These are phyloP conservation scores for Geotrichum cucujoidarum DNA, from an alignment of 1,139 yeast genomes.

Conservation along the genomic window DNA sequence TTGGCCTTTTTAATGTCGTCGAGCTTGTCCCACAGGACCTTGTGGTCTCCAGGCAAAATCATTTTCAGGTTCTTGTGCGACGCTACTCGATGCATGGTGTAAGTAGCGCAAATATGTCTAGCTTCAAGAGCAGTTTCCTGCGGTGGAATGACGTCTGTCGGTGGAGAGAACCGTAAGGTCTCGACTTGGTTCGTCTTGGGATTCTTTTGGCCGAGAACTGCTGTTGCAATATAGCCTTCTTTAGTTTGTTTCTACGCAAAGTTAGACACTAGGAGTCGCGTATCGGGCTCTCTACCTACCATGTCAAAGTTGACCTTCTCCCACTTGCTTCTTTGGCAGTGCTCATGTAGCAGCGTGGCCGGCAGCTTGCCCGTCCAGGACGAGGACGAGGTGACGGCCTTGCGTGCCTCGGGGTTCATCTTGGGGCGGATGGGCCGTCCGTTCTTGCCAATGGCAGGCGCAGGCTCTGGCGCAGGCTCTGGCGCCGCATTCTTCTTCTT, in stretches of 20 bases:
- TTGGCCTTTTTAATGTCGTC: conserved; percentile 45
- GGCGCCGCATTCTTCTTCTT: conserved; percentile 2
- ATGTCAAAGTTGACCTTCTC: conserved; percentile 74
- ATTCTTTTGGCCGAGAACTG: conserved; percentile 62
- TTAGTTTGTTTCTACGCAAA: conserved; percentile 38
- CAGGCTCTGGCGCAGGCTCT: conserved; percentile 1
- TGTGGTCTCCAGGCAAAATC: conserved; percentile 80
- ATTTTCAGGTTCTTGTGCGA: conserved; percentile 77
- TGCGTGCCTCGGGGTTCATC: conserved; percentile 21
- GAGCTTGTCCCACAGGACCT: conserved; percentile 68
- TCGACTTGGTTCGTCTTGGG: conserved; percentile 74
- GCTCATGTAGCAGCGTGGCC: conserved; percentile 77
- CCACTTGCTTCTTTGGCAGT: conserved; percentile 88
- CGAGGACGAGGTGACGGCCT: conserved; percentile 48
- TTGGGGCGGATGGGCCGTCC: neutral
- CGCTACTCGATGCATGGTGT: conserved; percentile 72
- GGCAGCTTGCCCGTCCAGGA: conserved; percentile 97
- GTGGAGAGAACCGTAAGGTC: conserved; percentile 57
- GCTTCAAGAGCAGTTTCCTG: conserved; percentile 85
- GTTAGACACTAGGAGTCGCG: neutral
- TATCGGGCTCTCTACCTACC: conserved; percentile 35
- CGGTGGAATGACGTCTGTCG: conserved; percentile 48
- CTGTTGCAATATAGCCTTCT: conserved; percentile 58
- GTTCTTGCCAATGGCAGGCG: conserved; percentile 2
- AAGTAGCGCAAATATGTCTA: conserved; percentile 84